These are phyloP conservation scores for Plantago rigida DNA, from an alignment of 305 asterid genomes.

Conservation along the genomic window DNA sequence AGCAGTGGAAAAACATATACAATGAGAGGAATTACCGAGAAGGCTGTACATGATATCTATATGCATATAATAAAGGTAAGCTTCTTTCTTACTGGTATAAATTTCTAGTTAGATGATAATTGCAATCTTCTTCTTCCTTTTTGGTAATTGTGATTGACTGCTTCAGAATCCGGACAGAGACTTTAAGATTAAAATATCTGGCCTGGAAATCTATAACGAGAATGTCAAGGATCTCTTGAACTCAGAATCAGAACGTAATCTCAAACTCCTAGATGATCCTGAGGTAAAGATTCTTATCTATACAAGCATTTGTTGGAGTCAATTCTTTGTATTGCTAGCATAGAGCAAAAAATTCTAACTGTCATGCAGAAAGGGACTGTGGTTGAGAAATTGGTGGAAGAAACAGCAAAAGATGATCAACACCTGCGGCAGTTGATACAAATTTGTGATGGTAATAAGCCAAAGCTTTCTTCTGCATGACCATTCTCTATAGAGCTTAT, in stretches of 20 bases:
- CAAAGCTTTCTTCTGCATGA: conserved; percentile 11
- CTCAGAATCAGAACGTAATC: conserved; percentile 79
- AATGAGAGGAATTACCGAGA: conserved; percentile 87
- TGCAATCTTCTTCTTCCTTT: neutral
- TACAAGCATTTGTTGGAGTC: neutral
- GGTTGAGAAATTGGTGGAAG: conserved; percentile 91
- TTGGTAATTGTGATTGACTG: conserved; percentile 12
- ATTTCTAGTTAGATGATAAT: conserved; percentile 1
- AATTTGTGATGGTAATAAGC: conserved; percentile 63
- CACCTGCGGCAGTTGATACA: conserved; percentile 70
- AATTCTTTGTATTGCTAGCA: too few relatives aligned
- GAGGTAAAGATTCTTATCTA: conserved; percentile 49
- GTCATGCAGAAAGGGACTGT: conserved; percentile 80
- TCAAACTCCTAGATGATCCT: conserved; percentile 89
- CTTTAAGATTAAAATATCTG: conserved; percentile 75
- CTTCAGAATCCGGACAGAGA: conserved; percentile 81
- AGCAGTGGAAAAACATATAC: conserved; percentile 96
- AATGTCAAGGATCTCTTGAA: conserved; percentile 86
- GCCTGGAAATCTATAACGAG: conserved; percentile 88
- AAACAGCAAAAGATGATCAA: conserved; percentile 69
- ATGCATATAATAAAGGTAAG: conserved; percentile 80
- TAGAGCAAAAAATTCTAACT: conserved; percentile 7
- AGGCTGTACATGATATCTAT: conserved; percentile 88
- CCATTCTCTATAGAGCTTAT: conserved; percentile 8
- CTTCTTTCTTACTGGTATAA: conserved; percentile 11